These are phyloP conservation scores for Maudiozyma bulderi DNA, from an alignment of 805 yeast species.

Conservation along the genomic window DNA sequence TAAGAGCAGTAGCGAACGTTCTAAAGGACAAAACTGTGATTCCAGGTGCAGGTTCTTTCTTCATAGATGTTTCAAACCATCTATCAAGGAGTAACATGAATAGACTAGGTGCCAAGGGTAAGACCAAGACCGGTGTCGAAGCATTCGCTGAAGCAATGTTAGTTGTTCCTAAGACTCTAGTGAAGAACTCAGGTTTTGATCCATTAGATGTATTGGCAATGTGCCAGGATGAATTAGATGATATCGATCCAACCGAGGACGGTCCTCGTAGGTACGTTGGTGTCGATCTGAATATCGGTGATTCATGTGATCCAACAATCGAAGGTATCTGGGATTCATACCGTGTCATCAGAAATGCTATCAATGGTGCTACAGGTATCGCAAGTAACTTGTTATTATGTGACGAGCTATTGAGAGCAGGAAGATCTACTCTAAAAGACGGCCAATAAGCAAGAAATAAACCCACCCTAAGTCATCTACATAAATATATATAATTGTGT, in stretches of 20 bases:
- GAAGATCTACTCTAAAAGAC: slow-evolving; percentile 81
- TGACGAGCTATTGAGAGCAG: slow-evolving; percentile 95
- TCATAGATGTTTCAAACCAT: slow-evolving; percentile 68
- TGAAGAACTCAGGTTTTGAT: slow-evolving; percentile 89
- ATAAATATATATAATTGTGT: neutral
- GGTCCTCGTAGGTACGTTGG: slow-evolving; percentile 80
- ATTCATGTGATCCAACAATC: slow-evolving; percentile 87
- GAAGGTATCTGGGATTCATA: slow-evolving; percentile 97
- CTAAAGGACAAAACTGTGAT: slow-evolving; percentile 74
- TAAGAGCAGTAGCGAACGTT: slow-evolving; percentile 88
- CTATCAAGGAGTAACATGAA: slow-evolving; percentile 41
- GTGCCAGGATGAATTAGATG: slow-evolving; percentile 59
- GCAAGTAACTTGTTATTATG: slow-evolving; percentile 86
- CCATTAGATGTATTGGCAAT: slow-evolving; percentile 79
- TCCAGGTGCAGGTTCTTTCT: slow-evolving; percentile 97
- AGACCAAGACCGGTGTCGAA: slow-evolving; percentile 78
- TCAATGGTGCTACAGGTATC: slow-evolving; percentile 87
- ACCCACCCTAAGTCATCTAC: neutral
- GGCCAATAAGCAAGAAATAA: slow-evolving; percentile 27
- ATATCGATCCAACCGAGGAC: slow-evolving; percentile 29
- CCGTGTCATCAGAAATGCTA: slow-evolving; percentile 86
- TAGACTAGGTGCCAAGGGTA: slow-evolving; percentile 63
- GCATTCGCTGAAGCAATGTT: slow-evolving; percentile 91
- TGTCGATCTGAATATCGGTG: slow-evolving; percentile 82
- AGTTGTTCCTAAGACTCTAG: slow-evolving; percentile 85